phyloP scores from a whole-genome alignment of 2,329 filamentous ascomycete genomes.

The Hymenoscyphus infarciens region DNA sequence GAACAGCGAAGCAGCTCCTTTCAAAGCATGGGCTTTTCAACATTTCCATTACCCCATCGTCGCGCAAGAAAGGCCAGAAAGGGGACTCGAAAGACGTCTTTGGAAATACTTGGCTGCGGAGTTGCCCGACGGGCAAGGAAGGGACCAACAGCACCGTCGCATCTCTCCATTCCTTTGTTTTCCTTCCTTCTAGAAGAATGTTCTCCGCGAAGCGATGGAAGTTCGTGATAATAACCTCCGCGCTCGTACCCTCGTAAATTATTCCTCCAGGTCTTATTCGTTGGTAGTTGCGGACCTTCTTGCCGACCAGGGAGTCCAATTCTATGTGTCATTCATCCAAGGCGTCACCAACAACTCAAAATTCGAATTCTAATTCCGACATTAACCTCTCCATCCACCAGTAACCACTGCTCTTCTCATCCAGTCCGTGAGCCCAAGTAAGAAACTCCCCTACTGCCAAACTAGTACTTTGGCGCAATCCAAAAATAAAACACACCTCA shows the following conservation, averaged over 20 bases:
- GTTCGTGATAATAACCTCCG: background rate
- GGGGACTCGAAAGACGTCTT: background rate
- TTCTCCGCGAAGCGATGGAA: background rate
- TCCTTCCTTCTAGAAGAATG: background rate
- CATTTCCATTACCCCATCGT: background rate
- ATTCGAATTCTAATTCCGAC: background rate
- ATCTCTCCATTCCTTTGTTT: background rate
- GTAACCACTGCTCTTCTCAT: background rate
- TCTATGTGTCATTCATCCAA: background rate
- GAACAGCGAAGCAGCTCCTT: background rate
- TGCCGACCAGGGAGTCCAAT: background rate
- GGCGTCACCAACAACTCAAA: background rate
- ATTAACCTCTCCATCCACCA: background rate
- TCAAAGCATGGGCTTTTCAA: background rate
- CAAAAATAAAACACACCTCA: background rate
- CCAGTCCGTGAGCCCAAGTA: background rate
- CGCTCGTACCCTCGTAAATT: background rate
- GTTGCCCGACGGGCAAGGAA: constrained; percentile 1
- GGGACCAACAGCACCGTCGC: background rate
- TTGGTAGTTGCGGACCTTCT: background rate
- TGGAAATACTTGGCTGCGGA: background rate
- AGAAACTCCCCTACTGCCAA: background rate
- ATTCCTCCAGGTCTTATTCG: background rate
- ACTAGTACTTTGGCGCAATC: too few relatives aligned
- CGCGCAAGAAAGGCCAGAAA: background rate